A percentile compares a stretch with the other conserved stretches of the same genome.
These are phyloP conservation scores for Tricholoma matsutake DNA, from an alignment of 768 basidiomycete genomes.

Conservation along the genomic window DNA sequence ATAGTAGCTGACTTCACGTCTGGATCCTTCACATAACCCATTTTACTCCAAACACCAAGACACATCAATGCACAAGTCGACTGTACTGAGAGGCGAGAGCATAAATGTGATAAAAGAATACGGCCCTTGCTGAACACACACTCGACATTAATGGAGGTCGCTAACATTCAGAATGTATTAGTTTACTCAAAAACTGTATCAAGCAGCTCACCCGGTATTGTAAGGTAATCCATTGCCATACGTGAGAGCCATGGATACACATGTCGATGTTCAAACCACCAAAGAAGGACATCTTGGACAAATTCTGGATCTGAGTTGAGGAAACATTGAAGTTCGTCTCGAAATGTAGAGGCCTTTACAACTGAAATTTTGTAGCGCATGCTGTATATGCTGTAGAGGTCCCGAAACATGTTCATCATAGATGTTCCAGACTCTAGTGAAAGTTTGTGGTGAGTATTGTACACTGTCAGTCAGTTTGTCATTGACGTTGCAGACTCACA, in stretches of 20 bases:
- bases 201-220: no score
- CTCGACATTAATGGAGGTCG: constrained; percentile 10
- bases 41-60: constrained; percentile 21
- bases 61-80: constrained; percentile 4
- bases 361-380: no score
- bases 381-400: no score
- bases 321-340: constrained; percentile 17
- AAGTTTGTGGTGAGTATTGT: no score
- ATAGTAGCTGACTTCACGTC: constrained; percentile 8
- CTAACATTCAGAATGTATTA: not conserved
- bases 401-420: no score
- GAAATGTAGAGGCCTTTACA: not conserved
- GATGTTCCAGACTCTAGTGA: no score
- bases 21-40: constrained; percentile 11
- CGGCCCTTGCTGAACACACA: constrained; percentile 8
- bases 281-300: constrained; percentile 9
- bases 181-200: not conserved
- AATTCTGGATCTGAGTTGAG: constrained; percentile 23
- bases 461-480: no score
- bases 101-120: constrained; percentile 4
- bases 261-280: not conserved
- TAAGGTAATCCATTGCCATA: constrained; percentile 31
- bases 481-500: no score
- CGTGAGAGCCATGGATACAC: constrained; percentile 26
- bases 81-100: constrained; percentile 1